Evolutionary conservation across 2,329 filamentous ascomycete genomes (phyloP), one percentile per base, ranked within the genome.

Genomic region (Arthrobotrys sinensis): DNA sequence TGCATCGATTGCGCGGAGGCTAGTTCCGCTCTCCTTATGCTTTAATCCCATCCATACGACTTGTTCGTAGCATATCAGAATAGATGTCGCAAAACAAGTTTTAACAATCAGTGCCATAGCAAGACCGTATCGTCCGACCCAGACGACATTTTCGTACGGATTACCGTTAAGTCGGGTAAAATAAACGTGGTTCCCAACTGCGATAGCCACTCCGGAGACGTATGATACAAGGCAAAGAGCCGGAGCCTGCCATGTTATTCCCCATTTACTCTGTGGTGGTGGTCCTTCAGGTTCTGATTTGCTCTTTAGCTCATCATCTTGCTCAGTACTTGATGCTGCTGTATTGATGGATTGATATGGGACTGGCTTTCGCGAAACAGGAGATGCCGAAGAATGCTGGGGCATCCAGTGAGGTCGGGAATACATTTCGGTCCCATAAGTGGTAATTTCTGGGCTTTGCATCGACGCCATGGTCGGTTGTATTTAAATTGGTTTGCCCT

Each of bases 1-100:
- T 28, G 76, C 76, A 75, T 79, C 76, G 38, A 79, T 79, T 2
- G 69, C 76, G n/a, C 70, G 46, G 24, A 79, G 43, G 32, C 63
- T 79, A 2, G 65, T 78, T 1, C 69, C 76, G 4, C 34, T 14
- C 38, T 46, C 40, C 32, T 38, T 52, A 12, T 65, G 57, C 46
- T 57, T 63, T 10, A 79, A 55, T 19, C 68, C 70, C 69, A 73
- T 65, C 76, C 76, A 79, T 2, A 79, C 69, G 1, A 79, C 55
- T 52, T 79, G 76, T 16, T 75, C 68, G 52, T 79, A 79, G 34
- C 69, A 73, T 40, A 79, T 21, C 5, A 73, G 52, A 38, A 79
- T 60, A 14, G 63, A 69, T 45, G 67, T 67, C n/a, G 70, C 68
- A 32, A 79, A 79, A 32, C 69, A 73, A 3, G 70, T 75, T 34